These are phyloP conservation scores for Candida corydali DNA, from an alignment of 805 yeast species.

Conservation along the genomic window DNA sequence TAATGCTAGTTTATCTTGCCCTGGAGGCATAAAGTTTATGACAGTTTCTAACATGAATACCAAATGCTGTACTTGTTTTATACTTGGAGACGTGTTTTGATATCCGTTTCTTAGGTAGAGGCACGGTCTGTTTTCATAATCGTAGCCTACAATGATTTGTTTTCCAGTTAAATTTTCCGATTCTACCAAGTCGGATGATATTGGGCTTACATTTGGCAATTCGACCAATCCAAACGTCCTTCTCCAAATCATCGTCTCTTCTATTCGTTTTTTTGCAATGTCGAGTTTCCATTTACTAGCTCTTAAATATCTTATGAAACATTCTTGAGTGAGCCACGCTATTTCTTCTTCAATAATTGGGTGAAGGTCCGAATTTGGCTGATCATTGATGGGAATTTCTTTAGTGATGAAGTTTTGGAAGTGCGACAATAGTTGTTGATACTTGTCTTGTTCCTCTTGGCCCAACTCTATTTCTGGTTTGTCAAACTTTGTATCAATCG, in stretches of 20 bases:
- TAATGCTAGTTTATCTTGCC: slow-evolving; percentile 52
- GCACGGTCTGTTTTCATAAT: slow-evolving; percentile 50
- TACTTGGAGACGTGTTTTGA: slow-evolving; percentile 50
- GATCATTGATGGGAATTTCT: slow-evolving; percentile 28
- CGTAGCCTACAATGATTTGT: slow-evolving; percentile 51
- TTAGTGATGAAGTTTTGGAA: slow-evolving; percentile 22
- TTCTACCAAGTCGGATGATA: slow-evolving; percentile 41
- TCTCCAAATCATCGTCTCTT: slow-evolving; percentile 51
- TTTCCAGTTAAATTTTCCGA: slow-evolving; percentile 52
- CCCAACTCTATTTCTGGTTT: slow-evolving; percentile 27
- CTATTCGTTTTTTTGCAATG: slow-evolving; percentile 41
- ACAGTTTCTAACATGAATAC: slow-evolving; percentile 55
- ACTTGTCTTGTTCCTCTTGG: slow-evolving; percentile 28
- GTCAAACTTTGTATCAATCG: slow-evolving; percentile 28
- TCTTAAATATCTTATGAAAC: slow-evolving; percentile 47
- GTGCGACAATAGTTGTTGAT: slow-evolving; percentile 24
- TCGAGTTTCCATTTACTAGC: slow-evolving; percentile 49
- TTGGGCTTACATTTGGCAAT: slow-evolving; percentile 26
- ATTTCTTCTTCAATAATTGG: slow-evolving; percentile 28
- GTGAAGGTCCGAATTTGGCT: slow-evolving; percentile 19
- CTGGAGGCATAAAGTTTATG: slow-evolving; percentile 52
- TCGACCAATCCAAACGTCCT: slow-evolving; percentile 46
- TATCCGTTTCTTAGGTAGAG: slow-evolving; percentile 50
- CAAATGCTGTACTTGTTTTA: slow-evolving; percentile 52
- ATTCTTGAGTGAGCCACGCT: slow-evolving; percentile 50